Evolutionary conservation across 2,329 filamentous ascomycete species (phyloP).

Genomic region (Trichoderma sp.): DNA sequence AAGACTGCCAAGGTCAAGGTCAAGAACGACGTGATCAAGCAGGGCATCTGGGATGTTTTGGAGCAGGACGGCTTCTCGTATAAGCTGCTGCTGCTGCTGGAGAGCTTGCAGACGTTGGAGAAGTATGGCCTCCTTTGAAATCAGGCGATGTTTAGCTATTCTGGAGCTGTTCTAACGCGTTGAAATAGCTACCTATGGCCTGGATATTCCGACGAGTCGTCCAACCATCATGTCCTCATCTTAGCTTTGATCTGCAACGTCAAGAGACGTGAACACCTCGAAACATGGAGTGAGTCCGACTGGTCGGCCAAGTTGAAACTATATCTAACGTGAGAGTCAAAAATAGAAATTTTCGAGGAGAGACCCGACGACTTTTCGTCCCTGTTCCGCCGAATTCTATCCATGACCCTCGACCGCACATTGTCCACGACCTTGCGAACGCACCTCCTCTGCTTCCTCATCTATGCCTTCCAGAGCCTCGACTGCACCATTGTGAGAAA

Average conservation of each 20-base stretch:
- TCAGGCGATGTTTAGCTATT: not conserved
- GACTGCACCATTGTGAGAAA: conserved; percentile 88
- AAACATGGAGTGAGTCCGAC: conserved; percentile 72
- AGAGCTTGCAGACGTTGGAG: conserved; percentile 89
- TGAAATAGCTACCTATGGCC: conserved; percentile 83
- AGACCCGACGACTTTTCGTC: conserved; percentile 80
- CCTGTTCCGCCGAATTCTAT: conserved; percentile 86
- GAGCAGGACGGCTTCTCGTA: conserved; percentile 79
- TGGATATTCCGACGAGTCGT: conserved; percentile 82
- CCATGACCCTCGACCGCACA: conserved; percentile 75
- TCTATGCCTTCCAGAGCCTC: conserved; percentile 88
- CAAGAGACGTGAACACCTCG: conserved; percentile 82
- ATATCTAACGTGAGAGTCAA: conserved; percentile 26
- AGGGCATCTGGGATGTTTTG: conserved; percentile 83
- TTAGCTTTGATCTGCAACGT: conserved; percentile 84
- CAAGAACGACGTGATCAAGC: conserved; percentile 83
- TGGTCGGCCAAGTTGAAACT: not conserved
- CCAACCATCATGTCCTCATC: conserved; percentile 88
- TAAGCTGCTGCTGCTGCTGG: conserved; percentile 76
- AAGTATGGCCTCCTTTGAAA: conserved; percentile 50
- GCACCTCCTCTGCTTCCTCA: conserved; percentile 86
- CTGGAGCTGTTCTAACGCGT: conserved; percentile 30
- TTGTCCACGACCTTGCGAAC: conserved; percentile 69
- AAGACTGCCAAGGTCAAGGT: conserved; percentile 67
- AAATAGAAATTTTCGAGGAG: conserved; percentile 71